These are phyloP conservation scores for Thecaphora frezii DNA, from an alignment of 1,284 basidiomycete species.

Conservation along the genomic window DNA sequence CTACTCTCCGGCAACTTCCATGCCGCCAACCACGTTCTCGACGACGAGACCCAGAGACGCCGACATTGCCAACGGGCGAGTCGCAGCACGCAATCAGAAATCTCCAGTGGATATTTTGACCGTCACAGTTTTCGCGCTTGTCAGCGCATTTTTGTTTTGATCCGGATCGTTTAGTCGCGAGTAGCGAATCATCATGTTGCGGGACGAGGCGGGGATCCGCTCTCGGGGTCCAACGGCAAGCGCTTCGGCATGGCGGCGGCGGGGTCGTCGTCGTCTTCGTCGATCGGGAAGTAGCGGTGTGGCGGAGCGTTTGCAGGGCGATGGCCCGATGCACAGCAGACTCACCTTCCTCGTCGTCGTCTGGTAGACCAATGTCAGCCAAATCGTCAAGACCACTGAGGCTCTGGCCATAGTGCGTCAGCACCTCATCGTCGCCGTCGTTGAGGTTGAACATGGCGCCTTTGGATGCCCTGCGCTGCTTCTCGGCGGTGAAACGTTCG, in stretches of 20 bases:
- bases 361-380: slow-evolving; percentile 65
- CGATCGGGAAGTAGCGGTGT: too few species aligned
- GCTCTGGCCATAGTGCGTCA: slow-evolving; percentile 91
- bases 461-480: slow-evolving; percentile 64
- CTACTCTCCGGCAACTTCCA: too few species aligned
- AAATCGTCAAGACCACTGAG: slow-evolving; percentile 83
- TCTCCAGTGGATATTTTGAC: slow-evolving; percentile 58
- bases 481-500: slow-evolving; percentile 88
- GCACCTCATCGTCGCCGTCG: slow-evolving; percentile 65
- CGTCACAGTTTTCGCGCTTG: slow-evolving; percentile 40
- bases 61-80: not conserved
- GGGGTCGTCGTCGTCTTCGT: too few species aligned
- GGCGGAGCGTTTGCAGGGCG: too few species aligned
- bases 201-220: too few species aligned
- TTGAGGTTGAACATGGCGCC: slow-evolving; percentile 84
- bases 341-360: slow-evolving; percentile 51
- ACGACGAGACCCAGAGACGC: not conserved
- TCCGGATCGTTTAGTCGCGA: slow-evolving; percentile 46
- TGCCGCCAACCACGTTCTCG: too few species aligned
- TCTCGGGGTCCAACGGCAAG: too few species aligned
- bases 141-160: slow-evolving; percentile 33
- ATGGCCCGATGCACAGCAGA: slow-evolving; percentile 1
- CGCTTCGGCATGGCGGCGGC: too few species aligned
- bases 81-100: slow-evolving; percentile 46
- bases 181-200: slow-evolving; percentile 44